Percentiles rank a stretch among this genome's conserved stretches.
Conservation (phyloP, 2,329 filamentous ascomycete genomes). For the Bipolaris sorokiniana region DNA sequence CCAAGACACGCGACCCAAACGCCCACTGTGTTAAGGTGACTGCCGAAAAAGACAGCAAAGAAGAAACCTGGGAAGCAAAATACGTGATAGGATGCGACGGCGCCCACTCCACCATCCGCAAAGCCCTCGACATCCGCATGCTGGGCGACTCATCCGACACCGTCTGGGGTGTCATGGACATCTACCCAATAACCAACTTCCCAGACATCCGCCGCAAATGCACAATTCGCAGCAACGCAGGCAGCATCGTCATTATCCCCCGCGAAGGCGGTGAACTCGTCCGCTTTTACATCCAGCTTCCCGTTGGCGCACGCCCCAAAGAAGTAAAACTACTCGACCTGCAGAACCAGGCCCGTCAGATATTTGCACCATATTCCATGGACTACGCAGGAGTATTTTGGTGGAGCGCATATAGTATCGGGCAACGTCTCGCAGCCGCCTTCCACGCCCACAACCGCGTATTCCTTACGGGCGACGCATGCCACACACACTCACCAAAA, state of each 20-base stretch:
- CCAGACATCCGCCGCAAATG: constrained; percentile 60
- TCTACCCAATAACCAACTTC: constrained; percentile 57
- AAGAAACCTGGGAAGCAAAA: constrained; percentile 45
- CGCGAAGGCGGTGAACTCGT: constrained; percentile 62
- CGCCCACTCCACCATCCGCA: constrained; percentile 60
- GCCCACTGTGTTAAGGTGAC: constrained; percentile 42
- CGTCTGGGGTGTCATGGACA: constrained; percentile 64
- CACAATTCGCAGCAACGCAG: constrained; percentile 55
- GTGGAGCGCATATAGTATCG: constrained; percentile 75
- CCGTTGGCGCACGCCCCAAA: constrained; percentile 56
- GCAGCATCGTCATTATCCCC: constrained; percentile 59
- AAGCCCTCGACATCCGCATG: constrained; percentile 62
- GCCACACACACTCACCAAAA: constrained; percentile 73
- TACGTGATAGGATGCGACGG: constrained; percentile 57
- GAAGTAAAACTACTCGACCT: constrained; percentile 61
- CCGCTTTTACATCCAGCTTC: constrained; percentile 68
- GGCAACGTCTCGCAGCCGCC: constrained; percentile 71
- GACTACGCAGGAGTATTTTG: constrained; percentile 66
- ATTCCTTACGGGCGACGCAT: constrained; percentile 74
- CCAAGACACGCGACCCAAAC: constrained; percentile 38
- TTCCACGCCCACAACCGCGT: constrained; percentile 70
- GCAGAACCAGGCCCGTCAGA: constrained; percentile 58
- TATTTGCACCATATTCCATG: constrained; percentile 62
- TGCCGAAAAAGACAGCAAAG: constrained; percentile 39
- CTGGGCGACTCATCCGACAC: constrained; percentile 64